Base-by-base conservation (phyloP, 164 flowering plant species). In the Aristolochia contorta region DNA sequence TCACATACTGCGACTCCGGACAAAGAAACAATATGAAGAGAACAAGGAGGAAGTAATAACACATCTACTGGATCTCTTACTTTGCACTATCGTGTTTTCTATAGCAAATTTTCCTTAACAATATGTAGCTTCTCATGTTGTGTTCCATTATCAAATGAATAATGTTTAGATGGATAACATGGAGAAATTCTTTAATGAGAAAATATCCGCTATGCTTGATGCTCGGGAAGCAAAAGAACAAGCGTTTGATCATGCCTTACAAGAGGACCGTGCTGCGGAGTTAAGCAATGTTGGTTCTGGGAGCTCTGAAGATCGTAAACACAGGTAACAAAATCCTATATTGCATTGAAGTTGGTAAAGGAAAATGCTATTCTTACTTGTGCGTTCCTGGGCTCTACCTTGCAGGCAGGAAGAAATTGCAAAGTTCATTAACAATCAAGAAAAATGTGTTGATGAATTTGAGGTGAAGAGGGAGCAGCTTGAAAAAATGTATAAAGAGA, bases 21-120 rank as follows among this genome's bases (percentile, higher is more conserved):
- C 87, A 9, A 82, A 80, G 62, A 56, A 62, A 62, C 86, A 86
- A 21, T 82, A 86, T 60, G 84, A 86, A 27, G 80, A 90, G 65
- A 83, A 76, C 70, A 80, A 75, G 62, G 92, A 88, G 74, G 92
- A 84, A 96, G 98, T 90, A 79, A 54, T 37, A 32, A 21, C 32
- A 15, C 12, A 3, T 4, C 19, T 15, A 37, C 45, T 24, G 19
- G 24, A 8, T 14, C 14, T 24, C 10, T 10, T 30, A 30, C 16
- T 32, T 56, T 16, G 32, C 19, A n/a, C 24, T 12, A 16, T 25
- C 32, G 18, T 30, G 32, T 21, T 12, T 24, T 22, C 2, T 10
- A 12, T 25, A 2, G 20, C 32, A 10, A 7, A 32, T 25, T 19
- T 27, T 33, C 32, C 12, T 24, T 12, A n/a, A n/a, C 16, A 8